These are phyloP conservation scores for Clarireedia homoeocarpa DNA, from an alignment of 2,329 filamentous ascomycete genomes.

Conservation along the genomic window DNA sequence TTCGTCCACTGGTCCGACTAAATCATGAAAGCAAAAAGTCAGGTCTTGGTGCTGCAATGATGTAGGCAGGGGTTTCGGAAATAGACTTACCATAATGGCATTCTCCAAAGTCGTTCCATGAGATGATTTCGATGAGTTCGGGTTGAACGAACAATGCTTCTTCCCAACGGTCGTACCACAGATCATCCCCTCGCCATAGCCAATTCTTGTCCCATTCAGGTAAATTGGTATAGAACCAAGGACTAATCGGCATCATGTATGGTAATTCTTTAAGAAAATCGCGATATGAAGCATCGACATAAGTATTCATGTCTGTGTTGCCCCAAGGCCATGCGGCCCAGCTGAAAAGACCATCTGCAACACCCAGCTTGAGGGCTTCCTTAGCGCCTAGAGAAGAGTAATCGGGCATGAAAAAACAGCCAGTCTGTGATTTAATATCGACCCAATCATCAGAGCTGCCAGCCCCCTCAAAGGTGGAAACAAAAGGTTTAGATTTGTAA, in stretches of 20 bases:
- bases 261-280: constrained; percentile 12
- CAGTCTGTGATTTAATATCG: too few relatives aligned
- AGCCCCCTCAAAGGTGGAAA: too few relatives aligned
- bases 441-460: too few relatives aligned
- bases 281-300: constrained; percentile 13
- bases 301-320: constrained; percentile 16
- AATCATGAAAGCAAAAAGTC: neutral
- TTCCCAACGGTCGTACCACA: constrained; percentile 35
- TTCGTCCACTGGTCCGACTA: neutral
- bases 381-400: constrained; percentile 1
- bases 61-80: constrained; percentile 22
- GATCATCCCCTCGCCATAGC: constrained; percentile 33
- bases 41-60: neutral
- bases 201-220: constrained; percentile 33
- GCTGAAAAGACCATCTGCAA: neutral
- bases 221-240: constrained; percentile 30
- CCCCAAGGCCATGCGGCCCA: constrained; percentile 15
- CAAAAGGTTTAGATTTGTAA: too few relatives aligned
- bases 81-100: constrained; percentile 40
- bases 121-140: constrained; percentile 36
- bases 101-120: constrained; percentile 45
- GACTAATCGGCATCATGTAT: constrained; percentile 26
- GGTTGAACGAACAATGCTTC: constrained; percentile 34
- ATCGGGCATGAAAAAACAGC: neutral
- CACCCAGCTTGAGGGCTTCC: neutral